Percentiles rank a stretch among this genome's conserved stretches.
Evolutionary conservation across 441 rosid genomes (phyloP).

Genomic region (Syzygium malaccense): DNA sequence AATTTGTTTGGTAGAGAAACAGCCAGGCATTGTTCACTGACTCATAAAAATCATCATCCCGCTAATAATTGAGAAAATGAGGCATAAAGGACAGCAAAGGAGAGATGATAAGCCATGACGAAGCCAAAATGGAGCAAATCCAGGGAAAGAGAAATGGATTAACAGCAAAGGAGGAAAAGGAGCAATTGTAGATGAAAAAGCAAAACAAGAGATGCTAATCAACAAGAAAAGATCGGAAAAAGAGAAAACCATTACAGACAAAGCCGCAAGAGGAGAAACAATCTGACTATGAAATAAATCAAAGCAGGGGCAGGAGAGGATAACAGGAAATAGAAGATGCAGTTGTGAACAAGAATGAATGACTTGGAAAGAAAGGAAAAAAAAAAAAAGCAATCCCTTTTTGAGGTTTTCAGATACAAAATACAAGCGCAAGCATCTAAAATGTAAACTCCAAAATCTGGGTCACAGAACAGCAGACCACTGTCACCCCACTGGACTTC

Average conservation of each 20-base stretch:
- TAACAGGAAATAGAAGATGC: not conserved
- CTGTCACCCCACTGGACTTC: not conserved
- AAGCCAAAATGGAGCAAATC: not conserved
- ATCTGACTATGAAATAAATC: not conserved
- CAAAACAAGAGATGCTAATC: not conserved
- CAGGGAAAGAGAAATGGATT: not conserved
- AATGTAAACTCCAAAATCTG: not conserved
- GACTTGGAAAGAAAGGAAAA: not conserved
- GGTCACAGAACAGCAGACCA: not conserved
- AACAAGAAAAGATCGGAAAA: not conserved
- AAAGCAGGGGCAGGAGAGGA: not conserved
- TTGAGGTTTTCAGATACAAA: not conserved
- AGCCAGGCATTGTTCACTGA: not conserved
- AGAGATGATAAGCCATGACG: not conserved
- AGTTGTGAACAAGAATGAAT: not conserved
- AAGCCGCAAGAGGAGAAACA: not conserved
- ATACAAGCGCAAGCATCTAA: not conserved
- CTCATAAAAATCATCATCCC: not conserved
- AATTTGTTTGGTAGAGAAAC: not conserved
- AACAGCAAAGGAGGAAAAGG: not conserved
- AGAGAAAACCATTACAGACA: not conserved
- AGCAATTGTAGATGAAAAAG: not conserved
- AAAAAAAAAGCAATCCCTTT: not conserved
- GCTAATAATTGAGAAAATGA: not conserved
- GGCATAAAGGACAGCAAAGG: not conserved